These are phyloP conservation scores for Sclerotinia minor DNA, from an alignment of 2,329 filamentous ascomycete species.

Conservation along the genomic window DNA sequence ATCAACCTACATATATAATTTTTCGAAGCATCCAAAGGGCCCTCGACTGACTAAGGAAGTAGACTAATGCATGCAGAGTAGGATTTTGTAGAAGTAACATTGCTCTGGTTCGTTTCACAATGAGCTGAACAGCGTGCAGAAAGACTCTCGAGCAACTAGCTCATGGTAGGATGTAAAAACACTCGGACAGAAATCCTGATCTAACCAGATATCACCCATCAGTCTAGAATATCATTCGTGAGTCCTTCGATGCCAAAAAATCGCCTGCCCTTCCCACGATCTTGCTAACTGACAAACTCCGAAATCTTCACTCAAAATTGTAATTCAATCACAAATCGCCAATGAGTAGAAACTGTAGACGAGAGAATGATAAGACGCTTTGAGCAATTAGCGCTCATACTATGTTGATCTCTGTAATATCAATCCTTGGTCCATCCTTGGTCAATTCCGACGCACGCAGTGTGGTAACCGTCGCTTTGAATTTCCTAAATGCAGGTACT, in stretches of 20 bases:
- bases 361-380: constrained; percentile 6
- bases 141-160: not conserved
- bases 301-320: not conserved
- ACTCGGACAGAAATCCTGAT: not conserved
- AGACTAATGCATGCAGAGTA: constrained; percentile 1
- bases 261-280: not conserved
- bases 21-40: not conserved
- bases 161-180: not conserved
- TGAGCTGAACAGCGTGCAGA: not conserved
- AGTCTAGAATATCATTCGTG: too few relatives aligned
- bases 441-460: not conserved
- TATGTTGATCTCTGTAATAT: not conserved
- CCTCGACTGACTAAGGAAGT: not conserved
- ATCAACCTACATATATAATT: constrained; percentile 16
- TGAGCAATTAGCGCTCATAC: constrained; percentile 15
- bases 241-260: not conserved
- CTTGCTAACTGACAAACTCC: not conserved
- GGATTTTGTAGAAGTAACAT: not conserved
- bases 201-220: not conserved
- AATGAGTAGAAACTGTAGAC: not conserved
- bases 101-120: not conserved
- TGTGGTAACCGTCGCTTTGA: constrained; percentile 11
- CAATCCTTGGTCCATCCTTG: not conserved
- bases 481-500: not conserved
- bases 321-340: not conserved